A percentile compares a stretch with the other conserved stretches of the same genome.
Evolutionary conservation across 2,329 filamentous ascomycete species (phyloP).

Genomic region (Calonectria pauciramosa): DNA sequence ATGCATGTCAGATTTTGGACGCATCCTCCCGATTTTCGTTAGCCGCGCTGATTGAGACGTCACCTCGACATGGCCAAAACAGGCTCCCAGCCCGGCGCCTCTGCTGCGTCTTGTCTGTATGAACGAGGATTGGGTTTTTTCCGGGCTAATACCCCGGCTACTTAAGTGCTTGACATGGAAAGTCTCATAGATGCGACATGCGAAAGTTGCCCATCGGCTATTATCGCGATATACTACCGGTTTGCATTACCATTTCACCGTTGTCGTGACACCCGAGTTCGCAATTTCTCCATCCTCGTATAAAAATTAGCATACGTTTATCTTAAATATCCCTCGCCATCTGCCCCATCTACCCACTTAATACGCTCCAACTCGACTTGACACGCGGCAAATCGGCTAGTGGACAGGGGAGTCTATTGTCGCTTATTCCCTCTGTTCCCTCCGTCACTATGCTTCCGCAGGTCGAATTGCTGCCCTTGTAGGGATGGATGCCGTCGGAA

Average conservation of each 20-base stretch:
- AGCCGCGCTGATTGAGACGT: background rate
- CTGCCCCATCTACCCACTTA: background rate
- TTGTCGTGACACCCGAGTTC: background rate
- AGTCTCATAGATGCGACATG: background rate
- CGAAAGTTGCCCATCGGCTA: background rate
- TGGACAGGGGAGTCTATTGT: background rate
- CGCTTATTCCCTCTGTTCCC: background rate
- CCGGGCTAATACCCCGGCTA: background rate
- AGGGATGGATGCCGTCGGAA: background rate
- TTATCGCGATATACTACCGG: background rate
- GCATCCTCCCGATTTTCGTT: background rate
- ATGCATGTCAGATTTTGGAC: slow-evolving; percentile 5
- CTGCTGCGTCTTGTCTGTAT: background rate
- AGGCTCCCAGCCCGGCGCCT: background rate
- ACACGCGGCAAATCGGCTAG: background rate
- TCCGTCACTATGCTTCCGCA: background rate
- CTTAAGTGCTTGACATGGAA: background rate
- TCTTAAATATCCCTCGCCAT: background rate
- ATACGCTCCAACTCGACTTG: background rate
- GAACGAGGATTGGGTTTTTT: background rate
- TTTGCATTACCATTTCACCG: background rate
- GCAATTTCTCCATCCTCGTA: background rate
- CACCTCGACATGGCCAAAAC: background rate
- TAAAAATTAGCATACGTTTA: background rate
- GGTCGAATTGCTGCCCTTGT: background rate